Evolutionary conservation across 2,329 filamentous ascomycete species (phyloP), one percentile per base, ranked within the genome.

Genomic region (Kalaharituber pfeilii): DNA sequence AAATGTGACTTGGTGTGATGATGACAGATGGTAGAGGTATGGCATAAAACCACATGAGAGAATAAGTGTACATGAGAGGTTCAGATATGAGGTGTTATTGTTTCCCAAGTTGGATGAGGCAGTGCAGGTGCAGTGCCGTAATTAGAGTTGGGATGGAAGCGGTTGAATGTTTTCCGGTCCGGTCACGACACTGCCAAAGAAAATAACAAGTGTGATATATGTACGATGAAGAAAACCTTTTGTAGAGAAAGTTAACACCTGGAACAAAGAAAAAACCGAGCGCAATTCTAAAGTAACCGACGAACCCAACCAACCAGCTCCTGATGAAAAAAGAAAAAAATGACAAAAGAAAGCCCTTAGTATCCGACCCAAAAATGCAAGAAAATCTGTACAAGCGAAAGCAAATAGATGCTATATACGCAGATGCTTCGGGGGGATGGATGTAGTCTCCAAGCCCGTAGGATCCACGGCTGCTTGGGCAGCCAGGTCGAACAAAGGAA

Each of bases 281-380:
- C 42, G 22, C 15, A 25, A 47, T 13, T 47, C 24, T 47, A 25
- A 13, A 22, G 18, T 20, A 25, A 20, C 15, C 5, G 24, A 47
- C 42, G 25, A 20, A 20, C 42, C 42, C 42, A 20, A 22, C 42
- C 42, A 20, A 22, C 42, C 42, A 6, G 18, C 42, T 25, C 42
- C 42, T 25, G 25, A 51, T 36, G n/a, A 54, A 58, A 39, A 30
- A 57, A 55, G 39, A 54, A 25, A 56, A 57, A 42, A 56, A 44
- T 24, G 51, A 55, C 50, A 22, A 36, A 56, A 55, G 52, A 60
- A 51, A 45, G 24, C 29, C 29, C 44, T 30, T 39, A 22, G 54
- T 27, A 49, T 49, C 44, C 20, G n/a, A 44, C 39, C 45, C 29
- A 51, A 24, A 5, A 44, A 54, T 18, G 8, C 50, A 42, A 51